Evolutionary conservation across 164 flowering plant species (phyloP), one percentile per base, ranked within the genome.

Genomic region (Vitis amurensis): DNA sequence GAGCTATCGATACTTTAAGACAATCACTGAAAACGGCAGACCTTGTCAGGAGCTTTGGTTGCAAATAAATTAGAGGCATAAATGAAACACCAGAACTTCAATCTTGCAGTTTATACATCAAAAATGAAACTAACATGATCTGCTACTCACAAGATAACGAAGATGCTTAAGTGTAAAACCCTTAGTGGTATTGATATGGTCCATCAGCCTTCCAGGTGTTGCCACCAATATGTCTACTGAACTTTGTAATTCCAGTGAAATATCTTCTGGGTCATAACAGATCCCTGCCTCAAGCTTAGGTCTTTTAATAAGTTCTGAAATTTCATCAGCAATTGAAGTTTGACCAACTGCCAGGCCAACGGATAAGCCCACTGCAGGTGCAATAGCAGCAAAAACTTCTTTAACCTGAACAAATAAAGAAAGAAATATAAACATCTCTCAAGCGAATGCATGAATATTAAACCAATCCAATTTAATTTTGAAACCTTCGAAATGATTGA

Each of bases 341-440:
- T 92, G 95, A 50, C 98, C 97, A 53, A 91, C 97, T 31, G 98
- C 98, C 71, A 87, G 77, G 79, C 97, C 98, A 69, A 94, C 98
- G 56, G 87, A 79, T 71, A 94, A 80, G 15, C 98, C 98, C 64
- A 88, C 91, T 30, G 97, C 88, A 63, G 97, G 92, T 58, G 93
- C 98, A 84, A 94, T 83, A 55, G 91, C 81, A 66, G 77, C 82
- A 82, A 94, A 94, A 3, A 94, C 97, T 66, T 87, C 82, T 82
- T 88, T 92, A 53, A 92, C 98, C 98, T 91, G 82, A 73, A 74
- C 50, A 67, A n/a, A 64, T 48, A 73, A 67, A 49, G 3, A 53
- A 59, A 69, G 60, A 79, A 61, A 57, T 49, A 12, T 50, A 37
- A 29, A 23, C n/a, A 52, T 23, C 27, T 50, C 63, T 31, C 23